A percentile compares a stretch with the other conserved stretches of the same genome.
Conservation (phyloP, 1,139 yeast genomes). For the Zygoascus sp. region DNA sequence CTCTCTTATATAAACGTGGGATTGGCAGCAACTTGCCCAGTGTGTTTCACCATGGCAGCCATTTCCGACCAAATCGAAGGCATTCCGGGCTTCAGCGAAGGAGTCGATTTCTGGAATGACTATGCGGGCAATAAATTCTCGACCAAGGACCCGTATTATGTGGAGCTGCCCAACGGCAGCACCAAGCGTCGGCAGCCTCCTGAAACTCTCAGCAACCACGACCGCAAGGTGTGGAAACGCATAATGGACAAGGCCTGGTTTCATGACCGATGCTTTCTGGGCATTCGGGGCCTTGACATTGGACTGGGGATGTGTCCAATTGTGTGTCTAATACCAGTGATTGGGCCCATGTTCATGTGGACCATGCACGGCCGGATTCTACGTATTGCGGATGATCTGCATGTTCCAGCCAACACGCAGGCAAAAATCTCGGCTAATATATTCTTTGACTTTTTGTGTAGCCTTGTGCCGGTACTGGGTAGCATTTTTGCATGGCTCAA, state of each 20-base stretch:
- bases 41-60: constrained; percentile 5
- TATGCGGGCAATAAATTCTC: constrained; percentile 59
- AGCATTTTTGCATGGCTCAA: constrained; percentile 71
- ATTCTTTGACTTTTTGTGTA: constrained; percentile 61
- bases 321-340: constrained; percentile 62
- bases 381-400: constrained; percentile 51
- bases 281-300: constrained; percentile 74
- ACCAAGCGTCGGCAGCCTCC: constrained; percentile 56
- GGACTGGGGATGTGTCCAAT: constrained; percentile 65
- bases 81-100: constrained; percentile 54
- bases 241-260: constrained; percentile 79
- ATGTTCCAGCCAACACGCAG: constrained; percentile 54
- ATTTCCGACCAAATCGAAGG: constrained; percentile 39
- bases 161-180: constrained; percentile 46
- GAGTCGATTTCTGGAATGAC: constrained; percentile 56
- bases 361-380: constrained; percentile 66
- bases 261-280: constrained; percentile 68
- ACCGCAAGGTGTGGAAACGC: constrained; percentile 62
- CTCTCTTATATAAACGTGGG: too few relatives aligned
- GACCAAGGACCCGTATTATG: constrained; percentile 67
- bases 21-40: too few relatives aligned
- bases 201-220: constrained; percentile 53
- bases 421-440: constrained; percentile 75
- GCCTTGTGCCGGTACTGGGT: constrained; percentile 78
- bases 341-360: constrained; percentile 81